These are phyloP conservation scores for Ophiostoma perfectum DNA, from an alignment of 2,329 filamentous ascomycete species.

Conservation along the genomic window DNA sequence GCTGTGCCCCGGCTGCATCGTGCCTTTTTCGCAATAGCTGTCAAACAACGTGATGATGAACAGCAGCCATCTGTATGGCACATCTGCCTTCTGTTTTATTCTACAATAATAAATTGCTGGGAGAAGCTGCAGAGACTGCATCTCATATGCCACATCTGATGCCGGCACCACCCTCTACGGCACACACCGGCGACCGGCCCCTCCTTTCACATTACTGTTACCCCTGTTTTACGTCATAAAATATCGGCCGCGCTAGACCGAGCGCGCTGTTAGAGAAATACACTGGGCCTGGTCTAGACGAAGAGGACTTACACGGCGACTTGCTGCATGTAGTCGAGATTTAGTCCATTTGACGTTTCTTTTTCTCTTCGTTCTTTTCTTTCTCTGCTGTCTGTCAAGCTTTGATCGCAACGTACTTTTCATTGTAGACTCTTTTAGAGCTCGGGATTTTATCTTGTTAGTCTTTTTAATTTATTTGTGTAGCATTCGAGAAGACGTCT, in stretches of 20 bases:
- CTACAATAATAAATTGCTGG: neutral
- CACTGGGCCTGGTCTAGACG: neutral
- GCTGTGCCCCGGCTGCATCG: no score
- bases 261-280: neutral
- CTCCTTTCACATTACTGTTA: conserved; percentile 18
- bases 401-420: neutral
- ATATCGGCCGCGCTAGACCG: neutral
- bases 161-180: neutral
- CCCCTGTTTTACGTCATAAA: conserved; percentile 22
- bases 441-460: neutral
- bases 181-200: conserved; percentile 8
- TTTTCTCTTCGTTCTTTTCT: neutral
- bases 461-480: neutral
- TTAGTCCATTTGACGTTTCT: neutral
- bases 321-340: neutral
- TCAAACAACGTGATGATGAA: no score
- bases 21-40: no score
- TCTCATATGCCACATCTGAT: neutral
- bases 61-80: no score
- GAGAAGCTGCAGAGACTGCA: neutral
- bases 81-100: neutral
- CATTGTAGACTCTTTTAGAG: neutral
- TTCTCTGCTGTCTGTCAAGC: neutral
- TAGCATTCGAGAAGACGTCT: neutral
- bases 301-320: conserved; percentile 18